Evolutionary conservation across 1,139 yeast species (phyloP).

Genomic region (Lodderomyces elongisporus): DNA sequence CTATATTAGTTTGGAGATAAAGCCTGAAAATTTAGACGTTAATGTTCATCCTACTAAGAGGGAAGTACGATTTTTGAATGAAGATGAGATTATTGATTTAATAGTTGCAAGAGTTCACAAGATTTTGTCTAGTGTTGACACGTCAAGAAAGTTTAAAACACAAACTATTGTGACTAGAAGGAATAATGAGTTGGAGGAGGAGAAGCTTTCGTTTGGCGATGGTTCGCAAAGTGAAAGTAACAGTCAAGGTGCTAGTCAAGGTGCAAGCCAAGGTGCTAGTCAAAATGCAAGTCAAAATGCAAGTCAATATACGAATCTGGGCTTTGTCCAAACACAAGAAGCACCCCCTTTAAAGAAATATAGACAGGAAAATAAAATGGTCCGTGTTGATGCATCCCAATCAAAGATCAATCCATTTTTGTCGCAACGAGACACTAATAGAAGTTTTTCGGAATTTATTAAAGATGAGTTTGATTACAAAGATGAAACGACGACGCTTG

Average conservation of each 20-base stretch:
- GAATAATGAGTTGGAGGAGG: constrained; percentile 12
- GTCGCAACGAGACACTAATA: constrained; percentile 2
- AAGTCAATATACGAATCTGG: too few species aligned
- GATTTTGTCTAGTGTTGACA: constrained; percentile 55
- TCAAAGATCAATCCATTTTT: constrained; percentile 16
- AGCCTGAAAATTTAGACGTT: constrained; percentile 75
- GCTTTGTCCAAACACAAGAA: neutral
- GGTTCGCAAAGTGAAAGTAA: neutral
- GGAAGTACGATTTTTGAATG: constrained; percentile 81
- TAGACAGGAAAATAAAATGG: constrained; percentile 60
- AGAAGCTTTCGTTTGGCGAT: constrained; percentile 1
- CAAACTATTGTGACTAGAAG: constrained; percentile 45
- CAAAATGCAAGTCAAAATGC: too few species aligned
- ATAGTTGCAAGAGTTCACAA: constrained; percentile 50
- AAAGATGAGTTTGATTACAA: constrained; percentile 7
- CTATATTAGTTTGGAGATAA: constrained; percentile 61
- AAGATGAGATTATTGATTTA: constrained; percentile 74
- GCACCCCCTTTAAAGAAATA: constrained; percentile 21
- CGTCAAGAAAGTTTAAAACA: constrained; percentile 63
- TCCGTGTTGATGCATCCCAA: constrained; percentile 62
- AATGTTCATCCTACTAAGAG: constrained; percentile 95
- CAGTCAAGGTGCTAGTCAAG: constrained; percentile 8
- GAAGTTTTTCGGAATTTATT: constrained; percentile 6
- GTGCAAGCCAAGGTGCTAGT: too few species aligned
- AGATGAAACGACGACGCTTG: constrained; percentile 2